These are phyloP conservation scores for Samsoniella hepiali DNA, from an alignment of 2,329 filamentous ascomycete species.

Conservation along the genomic window DNA sequence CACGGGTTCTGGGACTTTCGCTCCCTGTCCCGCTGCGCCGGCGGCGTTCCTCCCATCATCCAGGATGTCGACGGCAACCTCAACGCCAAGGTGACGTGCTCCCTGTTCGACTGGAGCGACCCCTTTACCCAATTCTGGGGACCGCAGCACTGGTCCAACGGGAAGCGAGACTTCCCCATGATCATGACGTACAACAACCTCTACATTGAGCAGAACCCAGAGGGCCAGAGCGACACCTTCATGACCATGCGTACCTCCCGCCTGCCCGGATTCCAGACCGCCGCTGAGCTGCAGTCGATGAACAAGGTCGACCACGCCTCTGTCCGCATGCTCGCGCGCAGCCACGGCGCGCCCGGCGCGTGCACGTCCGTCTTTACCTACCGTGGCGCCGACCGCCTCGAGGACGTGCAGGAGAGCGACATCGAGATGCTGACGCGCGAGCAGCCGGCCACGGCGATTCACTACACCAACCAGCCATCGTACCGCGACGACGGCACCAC, in stretches of 20 bases:
- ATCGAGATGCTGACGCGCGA: slow-evolving; percentile 49
- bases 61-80: slow-evolving; percentile 28
- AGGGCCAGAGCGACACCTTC: slow-evolving; percentile 37
- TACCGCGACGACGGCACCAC: slow-evolving; percentile 42
- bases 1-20: slow-evolving; percentile 33
- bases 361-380: slow-evolving; percentile 53
- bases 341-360: slow-evolving; percentile 43
- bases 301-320: slow-evolving; percentile 28
- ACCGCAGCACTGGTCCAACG: slow-evolving; percentile 38
- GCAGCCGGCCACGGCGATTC: slow-evolving; percentile 34
- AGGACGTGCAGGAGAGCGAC: slow-evolving; percentile 46
- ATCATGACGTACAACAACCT: slow-evolving; percentile 39
- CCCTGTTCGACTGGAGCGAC: slow-evolving; percentile 32
- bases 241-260: slow-evolving; percentile 46
- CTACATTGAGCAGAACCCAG: slow-evolving; percentile 43
- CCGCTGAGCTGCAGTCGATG: slow-evolving; percentile 44
- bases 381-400: slow-evolving; percentile 32
- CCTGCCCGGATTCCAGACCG: slow-evolving; percentile 40
- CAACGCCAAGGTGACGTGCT: slow-evolving; percentile 33
- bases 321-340: slow-evolving; percentile 47
- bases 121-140: slow-evolving; percentile 36
- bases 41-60: slow-evolving; percentile 31
- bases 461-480: slow-evolving; percentile 59
- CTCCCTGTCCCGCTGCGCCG: slow-evolving; percentile 27
- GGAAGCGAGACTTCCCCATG: slow-evolving; percentile 33